Base-by-base conservation (phyloP, 257 asterid species). In the Capsicum pubescens region DNA sequence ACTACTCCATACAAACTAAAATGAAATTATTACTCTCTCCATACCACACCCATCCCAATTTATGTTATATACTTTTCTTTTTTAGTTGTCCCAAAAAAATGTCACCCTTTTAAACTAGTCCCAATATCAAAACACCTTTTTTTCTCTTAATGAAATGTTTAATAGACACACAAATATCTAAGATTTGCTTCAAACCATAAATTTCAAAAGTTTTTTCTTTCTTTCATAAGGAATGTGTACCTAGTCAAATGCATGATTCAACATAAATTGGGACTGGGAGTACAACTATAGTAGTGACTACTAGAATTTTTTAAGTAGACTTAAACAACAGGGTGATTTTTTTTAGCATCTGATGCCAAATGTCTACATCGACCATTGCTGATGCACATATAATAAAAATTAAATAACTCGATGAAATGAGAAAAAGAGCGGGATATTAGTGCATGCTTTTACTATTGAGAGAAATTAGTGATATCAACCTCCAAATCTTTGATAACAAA, bases 401-500 rank as follows among this genome's bases (percentile, higher is more conserved):
- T 6, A 46, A 72, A 72, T 48, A 6, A 48, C n/a, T 46, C 35
- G 0, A 19, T 19, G 42, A 74, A 74, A 19, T 48, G 19, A 48
- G 42, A 52, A 52, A 52, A 26, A 46, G 63, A 52, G 79, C 5
- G 3, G 15, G 8, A 60, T 21, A 87, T 88, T 85, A 91, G 32
- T 26, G 1, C 32, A 26, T 26, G 2, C 98, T 91, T 94, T 93
- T 94, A 92, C 63, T 93, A 97, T 39, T 93, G 92, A 91, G 93
- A 94, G 91, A 94, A 92, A 83, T 92, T 88, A 87, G 97, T 88
- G 87, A 94, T 87, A 83, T 94, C 97, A 6, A 90, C 97, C 6
- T 93, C 97, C 80, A 93, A 92, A 86, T 94, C 95, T 81, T 92
- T 94, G 93, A 94, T 91, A 61, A 91, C 97, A 67, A 86, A 93